Percentiles rank a stretch among this genome's conserved stretches.
Conservation (phyloP, 1,139 yeast genomes). For the Scheffersomyces insectosa region DNA sequence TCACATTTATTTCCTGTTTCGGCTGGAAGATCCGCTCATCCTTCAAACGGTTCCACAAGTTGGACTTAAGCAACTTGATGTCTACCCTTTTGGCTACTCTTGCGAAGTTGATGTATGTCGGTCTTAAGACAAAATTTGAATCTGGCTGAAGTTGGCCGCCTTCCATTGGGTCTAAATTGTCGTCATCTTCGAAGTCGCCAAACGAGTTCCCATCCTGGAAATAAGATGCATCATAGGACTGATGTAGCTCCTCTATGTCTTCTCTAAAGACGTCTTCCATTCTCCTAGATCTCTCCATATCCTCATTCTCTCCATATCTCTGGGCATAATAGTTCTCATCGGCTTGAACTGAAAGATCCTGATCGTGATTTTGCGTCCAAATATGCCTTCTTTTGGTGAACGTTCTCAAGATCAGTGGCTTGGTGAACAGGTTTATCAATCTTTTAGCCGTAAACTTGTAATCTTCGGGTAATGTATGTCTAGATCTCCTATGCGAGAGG, state of each 20-base stretch:
- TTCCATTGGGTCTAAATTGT: neutral
- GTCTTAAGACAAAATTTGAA: neutral
- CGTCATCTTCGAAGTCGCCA: neutral
- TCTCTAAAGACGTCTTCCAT: constrained; percentile 16
- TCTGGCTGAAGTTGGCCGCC: neutral
- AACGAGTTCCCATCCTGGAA: constrained; percentile 8
- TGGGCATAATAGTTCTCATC: constrained; percentile 13
- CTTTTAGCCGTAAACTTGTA: constrained; percentile 1
- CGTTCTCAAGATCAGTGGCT: constrained; percentile 4
- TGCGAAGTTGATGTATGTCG: constrained; percentile 1
- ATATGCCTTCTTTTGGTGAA: neutral
- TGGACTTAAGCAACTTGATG: constrained; percentile 5
- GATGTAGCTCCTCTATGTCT: constrained; percentile 16
- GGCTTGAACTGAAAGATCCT: constrained; percentile 2
- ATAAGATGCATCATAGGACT: constrained; percentile 12
- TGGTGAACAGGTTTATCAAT: constrained; percentile 1
- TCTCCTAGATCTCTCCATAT: constrained; percentile 12
- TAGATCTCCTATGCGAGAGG: neutral
- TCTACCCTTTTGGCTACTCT: constrained; percentile 1
- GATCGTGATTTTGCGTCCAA: constrained; percentile 1
- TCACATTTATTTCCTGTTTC: too few relatives aligned
- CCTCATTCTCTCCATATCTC: constrained; percentile 10
- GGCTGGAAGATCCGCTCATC: neutral
- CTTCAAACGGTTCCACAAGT: constrained; percentile 7
- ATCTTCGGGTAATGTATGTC: neutral